Evolutionary conservation across 2,329 filamentous ascomycete species (phyloP), one percentile per base, ranked within the genome.

Genomic region (Diplodia corticola): DNA sequence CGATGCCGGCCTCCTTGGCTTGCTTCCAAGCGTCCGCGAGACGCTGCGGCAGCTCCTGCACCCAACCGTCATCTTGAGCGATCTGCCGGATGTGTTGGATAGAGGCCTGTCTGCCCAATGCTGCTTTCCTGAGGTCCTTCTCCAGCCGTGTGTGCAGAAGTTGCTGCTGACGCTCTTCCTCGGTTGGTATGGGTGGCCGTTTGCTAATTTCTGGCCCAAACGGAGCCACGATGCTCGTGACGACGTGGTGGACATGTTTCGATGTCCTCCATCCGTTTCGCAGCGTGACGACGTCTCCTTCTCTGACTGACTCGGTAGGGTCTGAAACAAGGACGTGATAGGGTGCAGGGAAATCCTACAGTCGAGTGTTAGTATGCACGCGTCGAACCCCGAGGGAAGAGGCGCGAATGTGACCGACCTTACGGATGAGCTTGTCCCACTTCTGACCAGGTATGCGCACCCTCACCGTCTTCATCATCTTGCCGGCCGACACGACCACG

Each of bases 391-490:
- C 44, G 1, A 10, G 24, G 4, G 70, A 24, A 40, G 22, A n/a
- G 7, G 46, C 28, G 33, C 22, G 33, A 4, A 20, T 24, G 28
- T 57, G 53, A 71, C 74, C 64, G 76, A 91, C 91, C 83, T 94
- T 94, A 75, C 88, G 84, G 64, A 94, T 85, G 69, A 85, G 83
- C 67, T 84, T 84, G 75, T 93, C 91, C 89, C 89, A 94, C 75
- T 86, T 85, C 74, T 88, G 86, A 15, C 84, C 85, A 61, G 89
- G 88, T 15, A 93, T 84, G 70, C 88, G 86, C 69, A 93, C 91
- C 79, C 91, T 93, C 66, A 93, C 90, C 2, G 91, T 93, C 79
- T 89, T 91, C 67, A 87, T 80, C 89, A 93, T 93, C 67, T 89
- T 84, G 22, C 91, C 91, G 6, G 91, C 88, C 49, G 90, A 92